Conservation (phyloP, 495 filamentous ascomycete species). For the Ramalina intermedia region DNA sequence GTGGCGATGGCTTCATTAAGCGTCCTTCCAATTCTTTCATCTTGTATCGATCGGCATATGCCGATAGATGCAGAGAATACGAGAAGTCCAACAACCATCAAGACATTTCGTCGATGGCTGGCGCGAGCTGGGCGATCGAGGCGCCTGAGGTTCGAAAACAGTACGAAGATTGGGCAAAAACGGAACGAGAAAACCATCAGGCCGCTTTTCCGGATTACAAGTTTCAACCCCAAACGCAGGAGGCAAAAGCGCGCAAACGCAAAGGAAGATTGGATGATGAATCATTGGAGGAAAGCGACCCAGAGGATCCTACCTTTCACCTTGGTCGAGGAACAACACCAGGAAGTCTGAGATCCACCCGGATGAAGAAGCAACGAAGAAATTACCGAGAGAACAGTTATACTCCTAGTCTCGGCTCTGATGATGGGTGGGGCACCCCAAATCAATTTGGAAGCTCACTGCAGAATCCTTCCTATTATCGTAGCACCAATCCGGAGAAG, state of each 20-base stretch:
- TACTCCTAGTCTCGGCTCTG: constrained; percentile 8
- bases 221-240: constrained; percentile 73
- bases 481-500: constrained; percentile 46
- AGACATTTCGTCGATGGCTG: constrained; percentile 71
- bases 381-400: constrained; percentile 11
- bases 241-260: constrained; percentile 32
- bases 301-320: constrained; percentile 17
- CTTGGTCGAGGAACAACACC: constrained; percentile 17
- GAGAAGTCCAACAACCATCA: constrained; percentile 88
- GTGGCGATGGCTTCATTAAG: constrained; percentile 67
- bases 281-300: constrained; percentile 25
- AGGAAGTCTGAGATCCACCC: constrained; percentile 20
- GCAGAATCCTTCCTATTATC: constrained; percentile 38
- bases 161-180: constrained; percentile 66
- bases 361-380: constrained; percentile 11
- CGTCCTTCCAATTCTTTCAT: constrained; percentile 98
- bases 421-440: constrained; percentile 11
- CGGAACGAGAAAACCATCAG: constrained; percentile 77
- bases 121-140: constrained; percentile 76
- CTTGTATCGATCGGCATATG: constrained; percentile 88
- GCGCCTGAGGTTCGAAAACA: constrained; percentile 52
- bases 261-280: constrained; percentile 30
- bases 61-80: constrained; percentile 71
- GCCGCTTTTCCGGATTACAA: constrained; percentile 86
- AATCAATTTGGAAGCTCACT: constrained; percentile 8